Conservation (phyloP, 805 yeast genomes). For the Naumovozyma baii region DNA sequence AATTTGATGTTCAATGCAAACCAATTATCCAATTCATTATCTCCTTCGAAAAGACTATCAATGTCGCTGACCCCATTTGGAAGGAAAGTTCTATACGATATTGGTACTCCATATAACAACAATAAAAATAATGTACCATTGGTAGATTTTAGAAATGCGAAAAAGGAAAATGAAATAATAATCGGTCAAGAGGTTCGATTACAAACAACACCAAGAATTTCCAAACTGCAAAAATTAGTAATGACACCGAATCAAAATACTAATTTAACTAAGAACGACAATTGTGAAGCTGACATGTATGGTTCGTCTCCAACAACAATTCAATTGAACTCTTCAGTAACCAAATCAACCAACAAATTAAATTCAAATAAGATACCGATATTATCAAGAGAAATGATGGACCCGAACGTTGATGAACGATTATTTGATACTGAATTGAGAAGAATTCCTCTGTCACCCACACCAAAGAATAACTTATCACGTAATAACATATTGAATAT, state of each 20-base stretch:
- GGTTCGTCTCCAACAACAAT: slow-evolving; percentile 32
- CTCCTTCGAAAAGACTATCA: slow-evolving; percentile 25
- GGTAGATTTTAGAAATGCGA: slow-evolving; percentile 27
- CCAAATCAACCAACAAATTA: slow-evolving; percentile 21
- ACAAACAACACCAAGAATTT: slow-evolving; percentile 1
- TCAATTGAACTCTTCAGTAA: slow-evolving; percentile 28
- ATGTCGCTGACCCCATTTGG: slow-evolving; percentile 29
- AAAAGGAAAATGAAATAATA: slow-evolving; percentile 13
- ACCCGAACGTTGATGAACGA: slow-evolving; percentile 15
- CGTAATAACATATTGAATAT: slow-evolving; percentile 11
- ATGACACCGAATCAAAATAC: not conserved
- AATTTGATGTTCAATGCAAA: slow-evolving; percentile 26
- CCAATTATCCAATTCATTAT: slow-evolving; percentile 14
- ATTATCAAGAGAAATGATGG: slow-evolving; percentile 7
- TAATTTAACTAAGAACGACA: not conserved
- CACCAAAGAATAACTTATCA: slow-evolving; percentile 19
- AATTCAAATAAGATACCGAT: slow-evolving; percentile 13
- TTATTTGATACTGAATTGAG: slow-evolving; percentile 12
- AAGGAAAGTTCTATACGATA: slow-evolving; percentile 24
- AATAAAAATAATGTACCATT: slow-evolving; percentile 24
- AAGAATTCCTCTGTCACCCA: slow-evolving; percentile 21
- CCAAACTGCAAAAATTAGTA: not conserved
- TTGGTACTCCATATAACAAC: slow-evolving; percentile 23
- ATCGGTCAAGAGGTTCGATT: not conserved
- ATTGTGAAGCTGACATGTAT: slow-evolving; percentile 15